A percentile compares a stretch with the other conserved stretches of the same genome.
Conservation (phyloP, 148 eudicot genomes). For the Rhododendron griersonianum region DNA sequence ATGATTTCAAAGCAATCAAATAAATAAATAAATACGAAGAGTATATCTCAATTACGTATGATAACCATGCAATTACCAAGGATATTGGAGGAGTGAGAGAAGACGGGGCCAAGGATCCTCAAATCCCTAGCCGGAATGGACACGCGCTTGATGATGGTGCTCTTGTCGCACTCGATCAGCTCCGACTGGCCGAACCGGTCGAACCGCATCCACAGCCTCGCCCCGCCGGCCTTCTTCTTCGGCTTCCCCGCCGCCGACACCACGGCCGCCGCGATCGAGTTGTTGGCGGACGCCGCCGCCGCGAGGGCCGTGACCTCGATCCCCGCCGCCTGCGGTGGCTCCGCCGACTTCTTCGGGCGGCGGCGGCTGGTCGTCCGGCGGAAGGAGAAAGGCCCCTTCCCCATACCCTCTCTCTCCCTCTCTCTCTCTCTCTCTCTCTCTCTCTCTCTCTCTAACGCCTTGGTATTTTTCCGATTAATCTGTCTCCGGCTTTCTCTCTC, state of each 20-base stretch:
- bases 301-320: not conserved
- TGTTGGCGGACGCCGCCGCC: not conserved
- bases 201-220: conserved; percentile 87
- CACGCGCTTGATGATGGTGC: conserved; percentile 55
- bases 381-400: conserved; percentile 8
- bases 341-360: not conserved
- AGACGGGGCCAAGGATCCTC: conserved; percentile 88
- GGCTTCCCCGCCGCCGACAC: conserved; percentile 25
- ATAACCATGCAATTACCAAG: conserved; percentile 38
- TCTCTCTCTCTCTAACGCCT: not conserved
- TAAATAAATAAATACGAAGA: not conserved
- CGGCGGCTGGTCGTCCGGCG: conserved; percentile 5
- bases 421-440: not conserved
- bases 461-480: not conserved
- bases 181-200: conserved; percentile 70
- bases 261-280: conserved; percentile 1
- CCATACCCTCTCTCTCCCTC: not conserved
- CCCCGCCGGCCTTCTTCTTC: conserved; percentile 66
- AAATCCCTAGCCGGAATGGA: conserved; percentile 87
- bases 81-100: conserved; percentile 85
- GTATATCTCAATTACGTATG: not conserved
- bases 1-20: not conserved
- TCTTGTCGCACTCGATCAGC: conserved; percentile 77
- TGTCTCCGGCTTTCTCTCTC: not conserved
- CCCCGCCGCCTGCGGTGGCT: conserved; percentile 14